Evolutionary conservation across 176 grass and related monocot species (phyloP).

Genomic region (Luzula sylvatica): DNA sequence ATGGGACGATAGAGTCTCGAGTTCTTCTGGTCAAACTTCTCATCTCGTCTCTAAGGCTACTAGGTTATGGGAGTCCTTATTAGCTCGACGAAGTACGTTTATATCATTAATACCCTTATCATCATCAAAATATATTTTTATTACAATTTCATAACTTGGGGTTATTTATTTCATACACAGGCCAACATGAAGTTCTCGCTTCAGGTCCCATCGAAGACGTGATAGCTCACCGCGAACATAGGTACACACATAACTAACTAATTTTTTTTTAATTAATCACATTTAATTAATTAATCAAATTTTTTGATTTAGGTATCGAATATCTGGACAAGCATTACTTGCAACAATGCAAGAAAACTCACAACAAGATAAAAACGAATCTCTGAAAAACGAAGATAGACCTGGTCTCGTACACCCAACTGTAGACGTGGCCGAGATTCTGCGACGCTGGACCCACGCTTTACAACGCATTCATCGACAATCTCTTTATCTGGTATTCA

Average conservation of each 20-base stretch:
- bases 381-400: constrained; percentile 49
- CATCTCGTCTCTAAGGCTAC: constrained; percentile 88
- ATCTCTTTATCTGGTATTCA: constrained; percentile 88
- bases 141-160: too few species aligned
- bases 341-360: constrained; percentile 65
- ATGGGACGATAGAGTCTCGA: constrained; percentile 76
- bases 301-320: constrained; percentile 65
- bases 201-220: constrained; percentile 98
- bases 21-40: constrained; percentile 73
- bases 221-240: constrained; percentile 98
- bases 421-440: constrained; percentile 96
- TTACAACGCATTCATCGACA: constrained; percentile 99
- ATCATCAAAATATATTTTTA: neutral
- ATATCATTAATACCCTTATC: neutral
- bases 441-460: constrained; percentile 98
- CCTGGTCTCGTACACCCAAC: constrained; percentile 48
- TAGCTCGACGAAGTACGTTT: constrained; percentile 77
- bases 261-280: neutral
- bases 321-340: constrained; percentile 88
- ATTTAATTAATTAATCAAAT: constrained; percentile 4
- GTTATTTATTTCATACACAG: constrained; percentile 24
- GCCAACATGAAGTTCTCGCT: constrained; percentile 94
- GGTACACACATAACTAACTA: constrained; percentile 29
- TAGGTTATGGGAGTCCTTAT: constrained; percentile 91
- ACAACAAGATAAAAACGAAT: constrained; percentile 45